Evolutionary conservation across 1,284 basidiomycete species (phyloP), one percentile per base, ranked within the genome.

Genomic region (Apiotrichum brassicae): DNA sequence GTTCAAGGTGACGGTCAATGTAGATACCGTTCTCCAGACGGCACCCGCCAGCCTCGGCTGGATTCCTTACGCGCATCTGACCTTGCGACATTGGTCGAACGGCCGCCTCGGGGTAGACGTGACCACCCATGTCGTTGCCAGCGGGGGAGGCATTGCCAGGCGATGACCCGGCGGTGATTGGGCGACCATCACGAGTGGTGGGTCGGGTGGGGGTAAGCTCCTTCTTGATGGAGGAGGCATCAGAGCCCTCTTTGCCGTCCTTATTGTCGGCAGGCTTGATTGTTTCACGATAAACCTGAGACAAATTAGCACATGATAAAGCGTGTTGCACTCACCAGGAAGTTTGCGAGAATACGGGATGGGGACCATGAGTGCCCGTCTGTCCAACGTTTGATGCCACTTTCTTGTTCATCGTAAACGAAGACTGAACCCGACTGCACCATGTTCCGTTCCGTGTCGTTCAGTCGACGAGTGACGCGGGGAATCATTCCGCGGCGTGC

Each of bases 341-440:
- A 97, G 74, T 97, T 97, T 65, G 88, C 89, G 40, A 97, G 77
- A 37, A 97, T 75, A 38, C 70, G 60, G 54, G 65, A 70, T 2
- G 78, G 78, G 59, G 76, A 77, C 94, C 93, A 97, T 64, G 88
- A 86, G 69, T 90, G 85, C 6, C 93, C 93, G 73, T 98, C 93
- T 0, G 94, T 98, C 93, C 94, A 97, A 43, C 94, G 81, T 76
- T 95, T 97, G 77, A 98, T 97, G 32, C 92, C 92, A 63, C 88
- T 91, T 73, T 97, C 91, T 62, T 89, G 85, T 76, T 97, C 93
- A 72, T 98, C 91, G 68, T 97, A 97, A 53, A 97, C 93, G 65
- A 97, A 98, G 26, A 98, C 89, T 4, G 87, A 87, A 50, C 94
- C 94, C 8, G 87, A 91, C 25, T 84, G 82, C 66, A 98, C 94